These are phyloP conservation scores for Calycina marina DNA, from an alignment of 2,329 filamentous ascomycete species.

Conservation along the genomic window DNA sequence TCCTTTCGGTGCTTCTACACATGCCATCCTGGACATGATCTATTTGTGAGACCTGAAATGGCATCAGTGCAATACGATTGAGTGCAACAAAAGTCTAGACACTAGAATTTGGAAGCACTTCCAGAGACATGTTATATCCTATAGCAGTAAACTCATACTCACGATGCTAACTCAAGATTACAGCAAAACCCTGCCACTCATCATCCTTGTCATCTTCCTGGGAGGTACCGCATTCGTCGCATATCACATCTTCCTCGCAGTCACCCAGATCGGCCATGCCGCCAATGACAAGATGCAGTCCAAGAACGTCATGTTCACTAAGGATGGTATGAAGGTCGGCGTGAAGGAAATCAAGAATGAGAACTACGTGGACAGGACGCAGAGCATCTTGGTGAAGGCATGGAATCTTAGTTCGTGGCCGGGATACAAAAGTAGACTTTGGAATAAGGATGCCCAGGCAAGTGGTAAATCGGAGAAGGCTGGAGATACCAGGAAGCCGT, in stretches of 20 bases:
- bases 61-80: no score
- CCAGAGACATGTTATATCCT: no score
- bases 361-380: slow-evolving; percentile 59
- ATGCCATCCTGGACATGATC: neutral
- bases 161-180: slow-evolving; percentile 2
- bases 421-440: slow-evolving; percentile 23
- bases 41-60: no score
- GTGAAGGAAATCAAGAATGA: slow-evolving; percentile 55
- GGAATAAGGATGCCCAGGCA: slow-evolving; percentile 20
- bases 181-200: slow-evolving; percentile 46
- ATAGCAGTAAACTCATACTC: neutral
- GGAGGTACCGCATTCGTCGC: slow-evolving; percentile 46
- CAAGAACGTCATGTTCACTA: slow-evolving; percentile 62
- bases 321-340: slow-evolving; percentile 58
- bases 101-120: no score
- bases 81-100: no score
- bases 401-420: slow-evolving; percentile 38
- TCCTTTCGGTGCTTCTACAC: neutral
- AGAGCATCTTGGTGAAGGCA: slow-evolving; percentile 51
- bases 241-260: slow-evolving; percentile 59
- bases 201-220: slow-evolving; percentile 46
- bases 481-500: slow-evolving; percentile 21
- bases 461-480: slow-evolving; percentile 16
- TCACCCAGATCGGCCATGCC: slow-evolving; percentile 47
- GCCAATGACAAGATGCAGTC: slow-evolving; percentile 58